Percentiles rank a stretch among this genome's conserved stretches.
Evolutionary conservation across 1,284 basidiomycete genomes (phyloP).

Genomic region (Rhodotorula sp.): DNA sequence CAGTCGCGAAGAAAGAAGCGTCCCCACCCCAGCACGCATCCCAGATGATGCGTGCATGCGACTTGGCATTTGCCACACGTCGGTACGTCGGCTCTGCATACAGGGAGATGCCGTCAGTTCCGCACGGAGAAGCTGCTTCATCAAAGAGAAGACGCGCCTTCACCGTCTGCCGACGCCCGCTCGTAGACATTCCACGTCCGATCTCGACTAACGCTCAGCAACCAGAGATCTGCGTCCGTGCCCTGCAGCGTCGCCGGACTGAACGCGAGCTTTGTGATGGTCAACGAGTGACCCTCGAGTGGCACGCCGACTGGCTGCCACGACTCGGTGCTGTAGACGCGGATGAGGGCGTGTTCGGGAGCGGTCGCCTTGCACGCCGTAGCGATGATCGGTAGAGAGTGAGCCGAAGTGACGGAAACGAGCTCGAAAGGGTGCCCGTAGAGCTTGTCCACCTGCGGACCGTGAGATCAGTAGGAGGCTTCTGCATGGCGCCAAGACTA

Average conservation of each 20-base stretch:
- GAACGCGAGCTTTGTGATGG: slow-evolving; percentile 86
- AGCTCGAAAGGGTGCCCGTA: slow-evolving; percentile 99
- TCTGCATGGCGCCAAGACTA: neutral
- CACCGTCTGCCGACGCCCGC: slow-evolving; percentile 33
- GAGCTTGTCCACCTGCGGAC: slow-evolving; percentile 69
- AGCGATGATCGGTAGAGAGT: slow-evolving; percentile 69
- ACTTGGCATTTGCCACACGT: slow-evolving; percentile 66
- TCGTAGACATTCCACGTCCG: slow-evolving; percentile 86
- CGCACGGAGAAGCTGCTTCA: neutral
- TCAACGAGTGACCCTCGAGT: slow-evolving; percentile 78
- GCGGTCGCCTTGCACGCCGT: slow-evolving; percentile 87
- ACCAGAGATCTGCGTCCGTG: slow-evolving; percentile 53
- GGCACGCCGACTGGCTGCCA: slow-evolving; percentile 67
- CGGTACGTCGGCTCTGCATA: slow-evolving; percentile 55
- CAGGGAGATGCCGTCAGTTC: neutral
- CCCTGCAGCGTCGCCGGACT: slow-evolving; percentile 54
- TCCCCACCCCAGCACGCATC: slow-evolving; percentile 81
- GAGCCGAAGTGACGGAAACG: slow-evolving; percentile 71
- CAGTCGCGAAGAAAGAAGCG: slow-evolving; percentile 79
- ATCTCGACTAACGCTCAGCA: slow-evolving; percentile 86
- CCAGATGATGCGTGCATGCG: slow-evolving; percentile 92
- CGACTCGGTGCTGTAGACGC: slow-evolving; percentile 70
- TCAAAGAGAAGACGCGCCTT: slow-evolving; percentile 28
- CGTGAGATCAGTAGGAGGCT: neutral
- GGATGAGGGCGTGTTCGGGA: slow-evolving; percentile 82